A percentile compares a stretch with the other conserved stretches of the same genome.
Conservation (phyloP, 495 filamentous ascomycete genomes). For the Penicillium lagena region DNA sequence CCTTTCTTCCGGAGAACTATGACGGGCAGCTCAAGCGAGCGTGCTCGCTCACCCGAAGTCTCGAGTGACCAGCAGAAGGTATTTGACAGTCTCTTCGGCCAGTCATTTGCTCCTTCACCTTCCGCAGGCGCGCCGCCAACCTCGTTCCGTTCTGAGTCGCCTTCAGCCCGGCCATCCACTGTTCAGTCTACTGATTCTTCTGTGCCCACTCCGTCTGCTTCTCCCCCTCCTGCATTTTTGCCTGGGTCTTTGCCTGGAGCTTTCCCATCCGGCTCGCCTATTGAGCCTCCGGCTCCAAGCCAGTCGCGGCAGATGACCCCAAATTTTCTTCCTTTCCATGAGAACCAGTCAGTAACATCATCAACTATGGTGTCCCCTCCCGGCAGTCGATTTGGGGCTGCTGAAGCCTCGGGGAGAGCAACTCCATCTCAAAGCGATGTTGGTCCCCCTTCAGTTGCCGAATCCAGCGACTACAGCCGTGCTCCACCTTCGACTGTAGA, state of each 20-base stretch:
- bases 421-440: constrained; percentile 47
- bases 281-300: constrained; percentile 53
- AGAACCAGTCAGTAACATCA: constrained; percentile 61
- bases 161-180: constrained; percentile 17
- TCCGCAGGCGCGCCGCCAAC: constrained; percentile 46
- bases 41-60: constrained; percentile 39
- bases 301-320: constrained; percentile 69
- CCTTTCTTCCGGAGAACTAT: constrained; percentile 78
- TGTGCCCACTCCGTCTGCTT: constrained; percentile 54
- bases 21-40: constrained; percentile 57
- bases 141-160: constrained; percentile 61
- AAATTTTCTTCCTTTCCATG: constrained; percentile 59
- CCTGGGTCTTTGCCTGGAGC: constrained; percentile 31
- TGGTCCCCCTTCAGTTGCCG: constrained; percentile 10
- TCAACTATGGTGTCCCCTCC: constrained; percentile 80
- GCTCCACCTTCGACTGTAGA: constrained; percentile 12
- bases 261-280: background rate
- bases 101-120: constrained; percentile 52
- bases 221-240: constrained; percentile 43
- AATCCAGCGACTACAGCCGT: constrained; percentile 20
- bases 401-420: constrained; percentile 48
- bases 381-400: constrained; percentile 57
- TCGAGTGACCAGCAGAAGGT: constrained; percentile 53
- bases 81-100: constrained; percentile 89
- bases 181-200: constrained; percentile 28